These are phyloP conservation scores for Pisolithus orientalis DNA, from an alignment of 768 basidiomycete genomes.

Conservation along the genomic window DNA sequence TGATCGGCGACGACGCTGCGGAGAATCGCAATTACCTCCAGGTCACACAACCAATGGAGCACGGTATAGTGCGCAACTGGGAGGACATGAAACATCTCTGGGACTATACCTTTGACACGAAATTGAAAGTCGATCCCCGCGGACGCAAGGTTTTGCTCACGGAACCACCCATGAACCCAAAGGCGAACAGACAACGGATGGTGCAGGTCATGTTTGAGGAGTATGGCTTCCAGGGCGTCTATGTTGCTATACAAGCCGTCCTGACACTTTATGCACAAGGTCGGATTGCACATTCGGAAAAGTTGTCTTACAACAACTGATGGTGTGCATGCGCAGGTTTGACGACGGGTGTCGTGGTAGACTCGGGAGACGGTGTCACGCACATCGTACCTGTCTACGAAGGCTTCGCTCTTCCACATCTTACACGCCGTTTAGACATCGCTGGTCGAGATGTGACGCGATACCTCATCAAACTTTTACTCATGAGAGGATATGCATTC, in stretches of 20 bases:
- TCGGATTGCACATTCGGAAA: slow-evolving; percentile 31
- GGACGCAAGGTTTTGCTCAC: slow-evolving; percentile 91
- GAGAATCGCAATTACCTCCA: slow-evolving; percentile 93
- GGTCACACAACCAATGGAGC: slow-evolving; percentile 97
- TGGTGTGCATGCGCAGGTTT: slow-evolving; percentile 53
- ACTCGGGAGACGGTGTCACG: slow-evolving; percentile 98
- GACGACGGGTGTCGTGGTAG: slow-evolving; percentile 97
- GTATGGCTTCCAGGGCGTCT: slow-evolving; percentile 92
- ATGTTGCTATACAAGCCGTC: slow-evolving; percentile 98
- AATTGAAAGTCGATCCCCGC: slow-evolving; percentile 79
- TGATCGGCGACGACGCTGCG: slow-evolving; percentile 97
- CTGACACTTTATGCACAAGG: slow-evolving; percentile 98
- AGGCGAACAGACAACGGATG: slow-evolving; percentile 87
- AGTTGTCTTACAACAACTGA: background rate
- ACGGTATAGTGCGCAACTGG: slow-evolving; percentile 98
- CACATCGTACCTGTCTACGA: slow-evolving; percentile 99
- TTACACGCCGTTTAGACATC: slow-evolving; percentile 92
- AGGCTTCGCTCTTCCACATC: slow-evolving; percentile 91
- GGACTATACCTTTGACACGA: slow-evolving; percentile 98
- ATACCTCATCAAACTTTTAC: slow-evolving; percentile 97
- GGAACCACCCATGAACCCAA: slow-evolving; percentile 99
- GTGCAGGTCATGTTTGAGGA: slow-evolving; percentile 99
- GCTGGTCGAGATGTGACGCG: slow-evolving; percentile 97
- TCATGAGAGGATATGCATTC: slow-evolving; percentile 99
- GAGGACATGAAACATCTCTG: slow-evolving; percentile 98